These are phyloP conservation scores for Globisporangium uncinulatum DNA, from an alignment of 352 stramenopile genomes.

Conservation along the genomic window DNA sequence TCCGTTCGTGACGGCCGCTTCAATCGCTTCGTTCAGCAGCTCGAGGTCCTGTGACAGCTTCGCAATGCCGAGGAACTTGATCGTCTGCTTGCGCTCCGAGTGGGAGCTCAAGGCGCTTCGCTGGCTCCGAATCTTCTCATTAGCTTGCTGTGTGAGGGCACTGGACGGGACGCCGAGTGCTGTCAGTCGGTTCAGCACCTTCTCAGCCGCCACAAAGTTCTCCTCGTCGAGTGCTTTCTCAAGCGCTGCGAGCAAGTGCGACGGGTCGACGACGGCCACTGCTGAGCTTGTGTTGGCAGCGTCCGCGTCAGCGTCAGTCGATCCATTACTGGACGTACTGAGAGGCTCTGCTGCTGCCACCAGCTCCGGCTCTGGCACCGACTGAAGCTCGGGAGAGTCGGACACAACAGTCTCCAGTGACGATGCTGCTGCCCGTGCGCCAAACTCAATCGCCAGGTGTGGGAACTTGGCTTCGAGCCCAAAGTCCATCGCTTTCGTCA, in stretches of 20 bases:
- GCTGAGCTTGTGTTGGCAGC: neutral
- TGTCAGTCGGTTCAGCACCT: conserved; percentile 37
- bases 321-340: neutral
- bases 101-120: conserved; percentile 30
- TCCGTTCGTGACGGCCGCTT: conserved; percentile 46
- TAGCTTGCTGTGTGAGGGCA: conserved; percentile 24
- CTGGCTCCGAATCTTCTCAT: conserved; percentile 23
- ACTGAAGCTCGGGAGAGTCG: neutral
- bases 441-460: conserved; percentile 18
- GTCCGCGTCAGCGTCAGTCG: neutral
- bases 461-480: conserved; percentile 54
- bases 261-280: conserved; percentile 21
- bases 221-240: conserved; percentile 63
- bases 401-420: neutral
- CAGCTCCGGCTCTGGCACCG: neutral
- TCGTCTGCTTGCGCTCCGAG: conserved; percentile 65
- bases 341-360: neutral
- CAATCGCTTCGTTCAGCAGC: conserved; percentile 60
- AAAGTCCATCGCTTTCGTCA: conserved; percentile 48
- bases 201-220: conserved; percentile 59
- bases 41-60: conserved; percentile 67
- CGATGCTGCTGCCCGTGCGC: neutral
- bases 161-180: conserved; percentile 29
- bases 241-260: conserved; percentile 37
- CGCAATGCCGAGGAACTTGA: conserved; percentile 70